These are phyloP conservation scores for thale cress (Arabidopsis thaliana) DNA, from an alignment of 345 rosid species.

Conservation along the genomic window DNA sequence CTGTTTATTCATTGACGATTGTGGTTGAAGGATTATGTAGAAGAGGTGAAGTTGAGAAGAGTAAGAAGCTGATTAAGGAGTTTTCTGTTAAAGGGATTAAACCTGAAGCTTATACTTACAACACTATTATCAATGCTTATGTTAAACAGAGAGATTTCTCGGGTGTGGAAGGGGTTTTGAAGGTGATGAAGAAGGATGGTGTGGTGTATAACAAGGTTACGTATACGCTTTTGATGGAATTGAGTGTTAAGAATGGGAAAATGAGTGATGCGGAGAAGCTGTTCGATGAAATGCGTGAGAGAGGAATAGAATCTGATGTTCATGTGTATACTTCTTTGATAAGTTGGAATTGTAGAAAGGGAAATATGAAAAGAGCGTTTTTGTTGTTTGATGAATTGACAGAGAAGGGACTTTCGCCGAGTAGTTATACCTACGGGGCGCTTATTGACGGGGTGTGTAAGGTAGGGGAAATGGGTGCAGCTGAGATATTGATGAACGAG, in stretches of 20 bases:
- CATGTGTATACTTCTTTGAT: conserved; percentile 69
- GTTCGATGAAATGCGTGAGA: conserved; percentile 80
- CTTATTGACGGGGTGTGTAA: conserved; percentile 81
- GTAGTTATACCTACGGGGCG: conserved; percentile 70
- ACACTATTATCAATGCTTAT: conserved; percentile 68
- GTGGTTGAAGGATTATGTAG: conserved; percentile 71
- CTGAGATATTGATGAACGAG: conserved; percentile 64
- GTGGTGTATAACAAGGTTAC: conserved; percentile 65
- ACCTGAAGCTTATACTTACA: conserved; percentile 71
- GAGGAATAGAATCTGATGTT: conserved; percentile 57
- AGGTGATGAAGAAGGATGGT: conserved; percentile 61
- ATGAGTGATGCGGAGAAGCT: conserved; percentile 60
- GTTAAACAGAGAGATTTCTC: conserved; percentile 55
- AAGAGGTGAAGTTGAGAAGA: conserved; percentile 60
- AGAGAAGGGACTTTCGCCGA: conserved; percentile 68
- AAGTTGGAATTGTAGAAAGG: conserved; percentile 59
- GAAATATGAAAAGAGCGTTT: conserved; percentile 65
- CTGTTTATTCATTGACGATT: conserved; percentile 70
- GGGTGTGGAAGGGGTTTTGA: conserved; percentile 60
- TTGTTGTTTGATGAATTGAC: conserved; percentile 75
- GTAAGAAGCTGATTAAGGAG: conserved; percentile 58
- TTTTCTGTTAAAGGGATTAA: conserved; percentile 57
- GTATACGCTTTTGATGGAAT: conserved; percentile 60
- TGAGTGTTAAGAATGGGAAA: conserved; percentile 50
- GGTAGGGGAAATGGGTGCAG: conserved; percentile 78